Conservation (phyloP, 495 filamentous ascomycete species). For the Neurospora sp. region DNA sequence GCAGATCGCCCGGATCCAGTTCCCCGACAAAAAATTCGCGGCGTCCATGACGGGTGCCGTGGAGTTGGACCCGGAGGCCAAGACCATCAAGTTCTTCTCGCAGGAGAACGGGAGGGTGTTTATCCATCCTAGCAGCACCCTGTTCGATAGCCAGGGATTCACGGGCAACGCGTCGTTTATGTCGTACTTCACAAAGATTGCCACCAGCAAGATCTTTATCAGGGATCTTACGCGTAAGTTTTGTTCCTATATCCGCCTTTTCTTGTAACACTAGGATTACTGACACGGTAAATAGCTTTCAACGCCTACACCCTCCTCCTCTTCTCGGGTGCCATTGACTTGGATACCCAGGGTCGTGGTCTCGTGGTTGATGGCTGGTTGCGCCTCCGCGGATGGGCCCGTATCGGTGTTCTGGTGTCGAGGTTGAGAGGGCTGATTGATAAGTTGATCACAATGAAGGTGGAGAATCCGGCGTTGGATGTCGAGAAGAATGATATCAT, state of each 20-base stretch:
- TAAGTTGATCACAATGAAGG: constrained; percentile 61
- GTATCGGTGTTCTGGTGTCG: constrained; percentile 83
- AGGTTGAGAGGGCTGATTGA: constrained; percentile 80
- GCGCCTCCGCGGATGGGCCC: constrained; percentile 80
- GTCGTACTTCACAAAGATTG: constrained; percentile 83
- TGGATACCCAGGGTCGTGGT: constrained; percentile 83
- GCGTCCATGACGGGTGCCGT: constrained; percentile 75
- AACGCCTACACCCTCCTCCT: constrained; percentile 83
- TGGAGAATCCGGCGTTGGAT: constrained; percentile 58
- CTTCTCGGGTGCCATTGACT: constrained; percentile 73
- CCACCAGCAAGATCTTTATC: constrained; percentile 80
- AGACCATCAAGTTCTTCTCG: constrained; percentile 84
- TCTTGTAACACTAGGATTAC: neutral
- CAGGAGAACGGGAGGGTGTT: constrained; percentile 83
- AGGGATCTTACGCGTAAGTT: constrained; percentile 77
- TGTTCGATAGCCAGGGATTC: constrained; percentile 74
- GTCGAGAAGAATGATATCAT: constrained; percentile 54
- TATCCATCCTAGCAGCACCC: constrained; percentile 75
- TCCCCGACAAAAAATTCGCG: constrained; percentile 92
- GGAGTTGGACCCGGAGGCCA: constrained; percentile 84
- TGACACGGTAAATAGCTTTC: constrained; percentile 48
- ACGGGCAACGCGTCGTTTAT: constrained; percentile 59
- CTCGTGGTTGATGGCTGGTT: constrained; percentile 92
- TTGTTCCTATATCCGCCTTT: neutral
- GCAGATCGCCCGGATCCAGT: constrained; percentile 79